Conservation (phyloP, 345 rosid genomes). For the Laguncularia racemosa region DNA sequence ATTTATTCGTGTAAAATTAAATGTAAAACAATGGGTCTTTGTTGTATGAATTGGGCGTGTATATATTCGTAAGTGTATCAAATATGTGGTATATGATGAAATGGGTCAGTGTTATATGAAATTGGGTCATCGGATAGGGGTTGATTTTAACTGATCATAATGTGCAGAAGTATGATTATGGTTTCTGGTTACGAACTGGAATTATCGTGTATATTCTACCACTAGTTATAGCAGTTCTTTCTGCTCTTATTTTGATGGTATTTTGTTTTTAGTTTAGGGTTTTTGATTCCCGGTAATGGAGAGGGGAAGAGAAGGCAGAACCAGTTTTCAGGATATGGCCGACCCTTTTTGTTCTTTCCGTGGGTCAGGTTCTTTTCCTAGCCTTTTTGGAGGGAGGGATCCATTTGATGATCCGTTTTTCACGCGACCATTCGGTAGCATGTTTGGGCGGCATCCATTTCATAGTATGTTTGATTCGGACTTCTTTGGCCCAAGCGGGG, state of each 20-base stretch:
- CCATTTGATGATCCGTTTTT: slow-evolving; percentile 77
- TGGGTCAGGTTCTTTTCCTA: slow-evolving; percentile 26
- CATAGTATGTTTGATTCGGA: neutral
- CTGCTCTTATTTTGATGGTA: neutral
- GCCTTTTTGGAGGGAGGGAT: slow-evolving; percentile 57
- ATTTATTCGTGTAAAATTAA: too few relatives aligned
- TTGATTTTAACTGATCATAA: too few relatives aligned
- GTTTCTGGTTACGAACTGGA: too few relatives aligned
- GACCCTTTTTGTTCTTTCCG: slow-evolving; percentile 32
- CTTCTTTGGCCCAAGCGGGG: slow-evolving; percentile 5
- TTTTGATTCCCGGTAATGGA: slow-evolving; percentile 25
- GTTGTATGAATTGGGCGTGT: too few relatives aligned
- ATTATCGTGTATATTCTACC: neutral
- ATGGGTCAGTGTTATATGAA: too few relatives aligned
- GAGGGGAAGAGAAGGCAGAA: slow-evolving; percentile 32
- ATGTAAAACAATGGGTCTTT: too few relatives aligned
- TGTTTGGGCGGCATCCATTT: slow-evolving; percentile 10
- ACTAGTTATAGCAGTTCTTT: neutral
- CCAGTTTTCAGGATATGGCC: slow-evolving; percentile 23
- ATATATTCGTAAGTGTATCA: too few relatives aligned
- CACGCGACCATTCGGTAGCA: slow-evolving; percentile 42
- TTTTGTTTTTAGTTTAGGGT: neutral
- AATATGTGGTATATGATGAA: too few relatives aligned
- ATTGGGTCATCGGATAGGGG: too few relatives aligned
- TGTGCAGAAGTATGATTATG: too few relatives aligned